Conservation (phyloP, 805 yeast genomes). For the Spathaspora sp. region DNA sequence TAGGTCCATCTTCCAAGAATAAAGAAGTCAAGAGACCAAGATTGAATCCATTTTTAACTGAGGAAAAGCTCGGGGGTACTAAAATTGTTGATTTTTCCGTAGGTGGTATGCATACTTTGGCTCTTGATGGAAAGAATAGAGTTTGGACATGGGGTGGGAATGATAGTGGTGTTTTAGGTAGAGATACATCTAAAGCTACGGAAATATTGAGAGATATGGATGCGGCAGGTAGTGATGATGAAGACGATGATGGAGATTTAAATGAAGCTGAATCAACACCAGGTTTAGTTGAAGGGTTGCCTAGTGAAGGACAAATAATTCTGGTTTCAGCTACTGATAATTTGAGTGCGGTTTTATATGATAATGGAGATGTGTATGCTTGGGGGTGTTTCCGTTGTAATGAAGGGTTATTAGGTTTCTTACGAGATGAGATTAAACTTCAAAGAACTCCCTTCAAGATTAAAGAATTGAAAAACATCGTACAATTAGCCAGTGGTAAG, state of each 20-base stretch:
- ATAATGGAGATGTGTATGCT: conserved; percentile 85
- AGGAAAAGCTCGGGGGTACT: conserved; percentile 44
- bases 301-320: conserved; percentile 52
- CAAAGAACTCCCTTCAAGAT: conserved; percentile 71
- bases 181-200: conserved; percentile 64
- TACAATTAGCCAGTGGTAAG: conserved; percentile 86
- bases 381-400: conserved; percentile 97
- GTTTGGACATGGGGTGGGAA: conserved; percentile 99
- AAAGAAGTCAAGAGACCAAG: conserved; percentile 96
- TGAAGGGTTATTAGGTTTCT: conserved; percentile 87
- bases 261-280: conserved; percentile 92
- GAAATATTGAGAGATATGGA: conserved; percentile 70
- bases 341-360: conserved; percentile 73
- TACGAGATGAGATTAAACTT: conserved; percentile 49
- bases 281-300: conserved; percentile 63
- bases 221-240: conserved; percentile 54
- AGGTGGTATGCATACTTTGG: conserved; percentile 95
- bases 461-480: conserved; percentile 59
- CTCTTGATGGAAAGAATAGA: conserved; percentile 67
- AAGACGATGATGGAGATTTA: conserved; percentile 74
- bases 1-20: conserved; percentile 91
- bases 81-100: conserved; percentile 84
- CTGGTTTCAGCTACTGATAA: conserved; percentile 92
- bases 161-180: conserved; percentile 87
- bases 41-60: conserved; percentile 69